A percentile compares a stretch with the other conserved stretches of the same genome.
Conservation (phyloP, 1,139 yeast species). For the Saccharomycopsis hybrid region DNA sequence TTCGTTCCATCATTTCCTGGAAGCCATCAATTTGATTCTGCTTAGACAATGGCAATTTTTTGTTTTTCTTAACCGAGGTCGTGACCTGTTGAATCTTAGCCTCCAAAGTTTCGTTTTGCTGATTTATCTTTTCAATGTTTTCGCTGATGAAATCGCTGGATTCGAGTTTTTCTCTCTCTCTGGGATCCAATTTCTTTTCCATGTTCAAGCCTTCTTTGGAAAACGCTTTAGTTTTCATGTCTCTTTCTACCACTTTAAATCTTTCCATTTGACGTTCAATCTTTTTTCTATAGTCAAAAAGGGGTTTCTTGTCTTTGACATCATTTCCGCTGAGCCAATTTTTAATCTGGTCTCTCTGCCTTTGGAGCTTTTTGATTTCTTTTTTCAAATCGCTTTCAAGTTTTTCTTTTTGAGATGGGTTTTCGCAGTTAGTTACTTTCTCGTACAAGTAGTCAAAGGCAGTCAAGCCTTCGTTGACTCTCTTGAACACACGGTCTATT, state of each 20-base stretch:
- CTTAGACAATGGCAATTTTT: constrained; percentile 48
- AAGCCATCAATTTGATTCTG: constrained; percentile 53
- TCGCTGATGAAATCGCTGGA: constrained; percentile 66
- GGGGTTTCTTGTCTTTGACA: constrained; percentile 77
- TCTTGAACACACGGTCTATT: constrained; percentile 92
- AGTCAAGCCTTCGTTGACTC: constrained; percentile 87
- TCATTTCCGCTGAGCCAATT: constrained; percentile 93
- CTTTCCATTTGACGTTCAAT: constrained; percentile 96
- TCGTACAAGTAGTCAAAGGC: constrained; percentile 85
- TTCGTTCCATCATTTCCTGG: constrained; percentile 64
- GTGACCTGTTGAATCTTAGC: constrained; percentile 63
- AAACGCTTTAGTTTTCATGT: constrained; percentile 92
- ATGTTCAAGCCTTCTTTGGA: constrained; percentile 88
- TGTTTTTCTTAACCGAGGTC: constrained; percentile 46
- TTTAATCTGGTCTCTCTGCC: constrained; percentile 92
- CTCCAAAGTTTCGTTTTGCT: constrained; percentile 75
- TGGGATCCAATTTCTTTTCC: constrained; percentile 63
- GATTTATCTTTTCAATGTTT: constrained; percentile 74
- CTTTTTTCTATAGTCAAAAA: constrained; percentile 73
- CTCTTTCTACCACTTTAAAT: constrained; percentile 90
- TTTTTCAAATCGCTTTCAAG: constrained; percentile 89
- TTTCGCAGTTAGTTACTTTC: constrained; percentile 75
- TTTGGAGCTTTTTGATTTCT: constrained; percentile 91
- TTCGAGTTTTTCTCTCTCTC: constrained; percentile 73
- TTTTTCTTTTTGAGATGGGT: constrained; percentile 88